Percentiles rank a stretch among this genome's conserved stretches.
These are phyloP conservation scores for Eragrostis nindensis DNA, from an alignment of 176 grass and related monocot genomes.

Conservation along the genomic window DNA sequence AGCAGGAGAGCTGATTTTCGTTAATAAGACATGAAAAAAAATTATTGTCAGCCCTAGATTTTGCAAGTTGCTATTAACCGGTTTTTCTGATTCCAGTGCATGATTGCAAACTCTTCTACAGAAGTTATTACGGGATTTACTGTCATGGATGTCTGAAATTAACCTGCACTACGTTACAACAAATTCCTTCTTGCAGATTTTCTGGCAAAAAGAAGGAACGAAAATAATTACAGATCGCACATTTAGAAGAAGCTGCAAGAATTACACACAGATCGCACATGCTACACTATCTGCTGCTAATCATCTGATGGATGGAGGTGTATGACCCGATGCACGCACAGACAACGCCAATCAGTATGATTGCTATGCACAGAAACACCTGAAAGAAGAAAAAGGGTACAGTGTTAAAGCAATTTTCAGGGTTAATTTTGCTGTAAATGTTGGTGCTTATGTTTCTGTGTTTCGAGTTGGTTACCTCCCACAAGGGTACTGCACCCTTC, in stretches of 20 bases:
- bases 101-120: no score
- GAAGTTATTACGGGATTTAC: neutral
- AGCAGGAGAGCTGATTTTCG: no score
- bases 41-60: neutral
- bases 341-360: constrained; percentile 56
- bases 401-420: constrained; percentile 9
- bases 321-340: constrained; percentile 56
- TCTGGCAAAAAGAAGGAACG: constrained; percentile 1
- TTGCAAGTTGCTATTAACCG: neutral
- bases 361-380: constrained; percentile 43
- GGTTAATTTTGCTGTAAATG: neutral
- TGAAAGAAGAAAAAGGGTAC: constrained; percentile 31
- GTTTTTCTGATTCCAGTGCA: neutral
- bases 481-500: constrained; percentile 33
- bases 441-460: neutral
- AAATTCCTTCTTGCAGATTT: neutral
- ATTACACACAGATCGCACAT: constrained; percentile 4
- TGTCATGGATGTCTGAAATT: neutral
- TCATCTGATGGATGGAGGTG: constrained; percentile 62
- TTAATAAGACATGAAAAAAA: neutral
- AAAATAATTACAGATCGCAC: neutral
- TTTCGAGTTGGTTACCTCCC: constrained; percentile 58
- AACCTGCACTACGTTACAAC: neutral
- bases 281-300: constrained; percentile 35
- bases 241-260: constrained; percentile 22